These are phyloP conservation scores for Penicillium aurantiogriseum DNA, from an alignment of 2,329 filamentous ascomycete species.

Conservation along the genomic window DNA sequence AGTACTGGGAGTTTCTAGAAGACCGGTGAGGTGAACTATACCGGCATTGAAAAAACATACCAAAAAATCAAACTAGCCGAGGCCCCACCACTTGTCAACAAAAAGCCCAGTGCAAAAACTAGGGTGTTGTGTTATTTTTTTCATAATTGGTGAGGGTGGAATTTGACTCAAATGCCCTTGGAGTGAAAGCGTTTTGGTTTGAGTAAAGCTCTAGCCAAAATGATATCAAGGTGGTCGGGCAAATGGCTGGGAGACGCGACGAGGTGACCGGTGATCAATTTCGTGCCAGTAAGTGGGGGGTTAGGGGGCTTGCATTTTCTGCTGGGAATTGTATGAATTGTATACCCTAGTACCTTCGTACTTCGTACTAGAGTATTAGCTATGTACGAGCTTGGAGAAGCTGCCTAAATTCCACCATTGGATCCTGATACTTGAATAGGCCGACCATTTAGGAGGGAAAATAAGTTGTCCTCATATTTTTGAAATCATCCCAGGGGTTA, in stretches of 20 bases:
- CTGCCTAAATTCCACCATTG: not conserved
- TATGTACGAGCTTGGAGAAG: not conserved
- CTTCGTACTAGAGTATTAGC: not conserved
- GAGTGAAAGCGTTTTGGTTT: not conserved
- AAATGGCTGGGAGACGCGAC: constrained; percentile 7
- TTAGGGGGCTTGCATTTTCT: constrained; percentile 1
- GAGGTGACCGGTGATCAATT: not conserved
- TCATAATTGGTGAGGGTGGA: not conserved
- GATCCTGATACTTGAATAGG: not conserved
- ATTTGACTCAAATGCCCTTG: not conserved
- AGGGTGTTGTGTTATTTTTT: not conserved
- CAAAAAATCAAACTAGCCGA: not conserved
- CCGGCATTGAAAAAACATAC: not conserved
- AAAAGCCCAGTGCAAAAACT: not conserved
- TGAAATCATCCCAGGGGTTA: not conserved
- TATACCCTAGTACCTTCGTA: not conserved
- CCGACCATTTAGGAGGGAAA: not conserved
- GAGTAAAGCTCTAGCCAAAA: not conserved
- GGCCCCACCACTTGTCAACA: constrained; percentile 6
- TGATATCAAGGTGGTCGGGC: not conserved
- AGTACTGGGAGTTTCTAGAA: not conserved
- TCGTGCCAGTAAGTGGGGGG: constrained; percentile 2
- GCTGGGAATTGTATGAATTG: not conserved
- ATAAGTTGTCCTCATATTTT: not conserved
- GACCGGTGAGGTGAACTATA: not conserved